These are phyloP conservation scores for Ophiostoma perfectum DNA, from an alignment of 2,329 filamentous ascomycete genomes.

Conservation along the genomic window DNA sequence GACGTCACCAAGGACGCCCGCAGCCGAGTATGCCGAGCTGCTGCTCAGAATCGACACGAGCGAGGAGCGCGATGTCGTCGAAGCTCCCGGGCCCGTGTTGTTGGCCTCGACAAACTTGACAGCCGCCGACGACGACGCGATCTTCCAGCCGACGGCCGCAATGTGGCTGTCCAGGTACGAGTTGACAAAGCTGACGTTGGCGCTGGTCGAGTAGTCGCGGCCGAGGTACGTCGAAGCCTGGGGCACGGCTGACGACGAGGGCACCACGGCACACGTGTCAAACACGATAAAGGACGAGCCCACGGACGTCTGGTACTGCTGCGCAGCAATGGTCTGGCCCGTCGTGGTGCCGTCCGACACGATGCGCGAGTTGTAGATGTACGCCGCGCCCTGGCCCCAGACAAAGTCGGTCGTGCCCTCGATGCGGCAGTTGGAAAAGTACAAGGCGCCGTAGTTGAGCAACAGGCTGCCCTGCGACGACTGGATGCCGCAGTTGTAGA, in stretches of 20 bases:
- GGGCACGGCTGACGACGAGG: constrained; percentile 40
- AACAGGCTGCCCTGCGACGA: constrained; percentile 33
- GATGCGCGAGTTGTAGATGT: constrained; percentile 36
- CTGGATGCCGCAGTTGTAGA: constrained; percentile 30
- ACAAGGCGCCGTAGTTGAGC: constrained; percentile 32
- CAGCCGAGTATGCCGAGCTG: constrained; percentile 36
- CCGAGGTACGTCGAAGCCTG: constrained; percentile 44
- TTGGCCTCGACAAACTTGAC: constrained; percentile 47
- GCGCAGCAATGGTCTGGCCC: constrained; percentile 32
- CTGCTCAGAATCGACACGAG: constrained; percentile 32
- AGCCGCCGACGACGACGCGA: constrained; percentile 34
- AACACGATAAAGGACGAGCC: constrained; percentile 27
- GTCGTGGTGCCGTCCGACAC: constrained; percentile 33
- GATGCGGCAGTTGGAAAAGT: constrained; percentile 33
- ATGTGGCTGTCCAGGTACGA: constrained; percentile 51
- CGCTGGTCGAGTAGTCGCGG: constrained; percentile 43
- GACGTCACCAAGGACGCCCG: constrained; percentile 21
- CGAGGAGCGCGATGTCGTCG: constrained; percentile 28
- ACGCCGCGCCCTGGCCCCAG: constrained; percentile 22
- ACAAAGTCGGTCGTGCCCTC: constrained; percentile 32
- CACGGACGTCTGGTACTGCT: constrained; percentile 32
- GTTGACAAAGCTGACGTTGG: constrained; percentile 41
- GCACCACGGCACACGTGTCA: constrained; percentile 43
- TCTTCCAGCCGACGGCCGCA: constrained; percentile 53
- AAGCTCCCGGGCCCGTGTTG: constrained; percentile 52